Evolutionary conservation across 495 filamentous ascomycete species (phyloP).

Genomic region (Penicillium pulvis): DNA sequence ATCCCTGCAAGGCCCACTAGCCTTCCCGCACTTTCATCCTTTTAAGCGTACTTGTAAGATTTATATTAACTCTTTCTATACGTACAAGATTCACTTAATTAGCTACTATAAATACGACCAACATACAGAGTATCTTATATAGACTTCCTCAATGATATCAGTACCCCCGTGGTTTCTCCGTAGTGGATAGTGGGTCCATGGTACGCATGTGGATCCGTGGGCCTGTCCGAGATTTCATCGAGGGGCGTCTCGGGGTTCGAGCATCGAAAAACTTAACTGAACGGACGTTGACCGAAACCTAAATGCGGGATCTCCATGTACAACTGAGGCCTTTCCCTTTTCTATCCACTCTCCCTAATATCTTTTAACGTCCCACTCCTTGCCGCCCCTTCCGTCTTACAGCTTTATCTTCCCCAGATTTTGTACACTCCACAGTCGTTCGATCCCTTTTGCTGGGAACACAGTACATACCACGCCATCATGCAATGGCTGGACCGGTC

Average conservation of each 20-base stretch:
- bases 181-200: neutral
- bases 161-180: neutral
- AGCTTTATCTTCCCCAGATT: slow-evolving; percentile 21
- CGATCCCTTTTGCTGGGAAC: neutral
- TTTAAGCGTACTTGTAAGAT: too few species aligned
- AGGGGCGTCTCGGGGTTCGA: neutral
- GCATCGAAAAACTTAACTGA: slow-evolving; percentile 1
- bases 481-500: slow-evolving; percentile 38
- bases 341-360: slow-evolving; percentile 8
- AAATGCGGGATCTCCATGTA: slow-evolving; percentile 5
- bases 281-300: slow-evolving; percentile 32
- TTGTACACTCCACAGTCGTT: slow-evolving; percentile 6
- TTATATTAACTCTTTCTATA: too few species aligned
- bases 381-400: slow-evolving; percentile 4
- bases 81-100: too few species aligned
- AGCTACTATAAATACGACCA: too few species aligned
- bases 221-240: neutral
- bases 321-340: neutral
- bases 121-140: too few species aligned
- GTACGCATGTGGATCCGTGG: neutral
- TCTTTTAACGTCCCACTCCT: slow-evolving; percentile 6
- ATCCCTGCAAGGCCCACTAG: neutral
- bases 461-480: slow-evolving; percentile 11
- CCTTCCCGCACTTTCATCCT: too few species aligned
- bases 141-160: too few species aligned